Evolutionary conservation across 163 green algal genomes (phyloP).

Genomic region (Chlorella variabilis): DNA sequence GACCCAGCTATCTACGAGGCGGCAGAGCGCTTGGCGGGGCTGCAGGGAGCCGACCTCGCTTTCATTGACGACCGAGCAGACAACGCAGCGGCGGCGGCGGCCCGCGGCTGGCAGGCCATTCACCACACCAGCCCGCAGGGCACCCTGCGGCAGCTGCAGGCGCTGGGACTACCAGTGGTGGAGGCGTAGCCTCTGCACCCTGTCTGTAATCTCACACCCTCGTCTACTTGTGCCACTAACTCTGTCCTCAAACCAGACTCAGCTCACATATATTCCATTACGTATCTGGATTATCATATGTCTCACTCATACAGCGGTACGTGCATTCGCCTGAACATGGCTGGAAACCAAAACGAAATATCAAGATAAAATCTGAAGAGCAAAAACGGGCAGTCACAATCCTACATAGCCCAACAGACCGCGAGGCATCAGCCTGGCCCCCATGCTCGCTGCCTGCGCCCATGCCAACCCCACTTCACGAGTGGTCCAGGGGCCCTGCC

Average conservation of each 20-base stretch:
- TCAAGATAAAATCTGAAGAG: too few species aligned
- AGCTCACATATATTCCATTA: too few species aligned
- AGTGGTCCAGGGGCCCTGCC: slow-evolving; percentile 41
- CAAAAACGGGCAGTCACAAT: background rate
- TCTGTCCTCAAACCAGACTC: too few species aligned
- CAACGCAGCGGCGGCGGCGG: slow-evolving; percentile 12
- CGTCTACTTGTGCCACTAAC: too few species aligned
- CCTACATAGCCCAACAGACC: background rate
- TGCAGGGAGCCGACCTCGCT: background rate
- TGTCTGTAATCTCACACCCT: background rate
- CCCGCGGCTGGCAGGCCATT: slow-evolving; percentile 16
- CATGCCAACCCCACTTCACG: slow-evolving; percentile 6
- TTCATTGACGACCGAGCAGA: slow-evolving; percentile 26
- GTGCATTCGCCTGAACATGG: too few species aligned
- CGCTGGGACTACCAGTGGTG: slow-evolving; percentile 24
- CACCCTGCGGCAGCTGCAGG: slow-evolving; percentile 1
- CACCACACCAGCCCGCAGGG: background rate
- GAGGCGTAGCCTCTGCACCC: background rate
- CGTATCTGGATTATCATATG: too few species aligned
- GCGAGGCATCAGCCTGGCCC: too few species aligned
- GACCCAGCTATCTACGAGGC: slow-evolving; percentile 15
- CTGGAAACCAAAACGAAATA: too few species aligned
- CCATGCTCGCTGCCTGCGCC: too few species aligned
- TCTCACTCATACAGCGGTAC: too few species aligned
- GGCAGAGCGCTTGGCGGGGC: background rate